Conservation (phyloP, 1,284 basidiomycete genomes). For the Cryptococcus depauperatus region DNA sequence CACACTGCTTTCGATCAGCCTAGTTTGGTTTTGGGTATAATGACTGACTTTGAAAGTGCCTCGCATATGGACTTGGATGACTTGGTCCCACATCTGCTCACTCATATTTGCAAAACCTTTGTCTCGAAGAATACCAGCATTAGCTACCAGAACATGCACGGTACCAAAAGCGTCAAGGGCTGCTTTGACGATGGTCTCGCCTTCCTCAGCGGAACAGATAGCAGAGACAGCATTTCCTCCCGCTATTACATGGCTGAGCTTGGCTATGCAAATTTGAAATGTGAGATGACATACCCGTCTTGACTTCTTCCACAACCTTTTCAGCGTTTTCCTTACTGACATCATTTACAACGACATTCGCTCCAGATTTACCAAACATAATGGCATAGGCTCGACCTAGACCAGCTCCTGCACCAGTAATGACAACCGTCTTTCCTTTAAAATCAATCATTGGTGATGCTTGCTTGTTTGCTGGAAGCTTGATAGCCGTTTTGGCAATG, state of each 20-base stretch:
- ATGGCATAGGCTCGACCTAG: slow-evolving; percentile 86
- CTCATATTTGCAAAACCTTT: slow-evolving; percentile 86
- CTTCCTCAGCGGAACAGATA: slow-evolving; percentile 76
- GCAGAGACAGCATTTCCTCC: slow-evolving; percentile 83
- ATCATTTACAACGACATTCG: slow-evolving; percentile 96
- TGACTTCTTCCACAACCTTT: slow-evolving; percentile 78
- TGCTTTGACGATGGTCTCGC: slow-evolving; percentile 78
- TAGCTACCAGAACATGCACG: slow-evolving; percentile 84
- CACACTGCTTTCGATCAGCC: slow-evolving; percentile 51
- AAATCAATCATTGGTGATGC: slow-evolving; percentile 65
- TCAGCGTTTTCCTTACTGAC: slow-evolving; percentile 77
- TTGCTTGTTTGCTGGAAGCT: slow-evolving; percentile 64
- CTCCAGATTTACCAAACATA: slow-evolving; percentile 84
- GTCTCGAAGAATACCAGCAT: slow-evolving; percentile 88
- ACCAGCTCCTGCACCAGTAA: slow-evolving; percentile 90
- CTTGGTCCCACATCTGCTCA: slow-evolving; percentile 89
- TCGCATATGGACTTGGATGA: slow-evolving; percentile 74
- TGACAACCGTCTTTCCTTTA: slow-evolving; percentile 82
- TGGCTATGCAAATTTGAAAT: background rate
- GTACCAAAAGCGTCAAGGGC: slow-evolving; percentile 81
- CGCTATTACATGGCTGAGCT: slow-evolving; percentile 47
- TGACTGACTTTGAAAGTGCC: slow-evolving; percentile 54
- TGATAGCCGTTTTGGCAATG: slow-evolving; percentile 55
- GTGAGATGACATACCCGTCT: slow-evolving; percentile 52
- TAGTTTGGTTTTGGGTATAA: background rate